These are phyloP conservation scores for Spongospora subterranea DNA, from an alignment of 208 protist genomes.

Conservation along the genomic window DNA sequence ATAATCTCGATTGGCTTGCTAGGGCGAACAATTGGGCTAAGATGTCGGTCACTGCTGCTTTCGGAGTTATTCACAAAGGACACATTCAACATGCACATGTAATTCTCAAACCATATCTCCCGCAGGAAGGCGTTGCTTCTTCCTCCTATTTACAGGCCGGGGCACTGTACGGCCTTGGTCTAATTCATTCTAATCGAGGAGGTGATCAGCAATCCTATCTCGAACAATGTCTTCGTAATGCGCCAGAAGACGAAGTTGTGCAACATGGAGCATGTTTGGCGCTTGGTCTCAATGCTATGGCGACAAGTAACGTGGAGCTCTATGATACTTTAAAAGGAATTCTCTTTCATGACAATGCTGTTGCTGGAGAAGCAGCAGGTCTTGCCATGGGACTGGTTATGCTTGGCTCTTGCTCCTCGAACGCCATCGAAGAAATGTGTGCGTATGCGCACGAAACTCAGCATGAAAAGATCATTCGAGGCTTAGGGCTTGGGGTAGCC, in stretches of 20 bases:
- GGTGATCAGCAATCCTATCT: conserved; percentile 70
- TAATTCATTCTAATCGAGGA: conserved; percentile 93
- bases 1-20: conserved; percentile 94
- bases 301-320: conserved; percentile 81
- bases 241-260: conserved; percentile 80
- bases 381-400: conserved; percentile 97
- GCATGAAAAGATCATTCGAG: conserved; percentile 99
- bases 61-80: conserved; percentile 95
- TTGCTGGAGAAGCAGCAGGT: conserved; percentile 95
- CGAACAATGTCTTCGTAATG: conserved; percentile 64
- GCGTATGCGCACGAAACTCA: conserved; percentile 91
- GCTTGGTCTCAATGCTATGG: conserved; percentile 86
- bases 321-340: conserved; percentile 93
- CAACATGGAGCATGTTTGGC: conserved; percentile 97
- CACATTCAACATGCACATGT: conserved; percentile 85
- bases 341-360: conserved; percentile 90
- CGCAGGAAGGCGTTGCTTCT: conserved; percentile 65
- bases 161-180: conserved; percentile 94
- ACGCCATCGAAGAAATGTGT: conserved; percentile 87
- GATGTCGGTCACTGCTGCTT: conserved; percentile 91
- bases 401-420: conserved; percentile 86
- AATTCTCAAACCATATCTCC: conserved; percentile 90
- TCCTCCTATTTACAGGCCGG: conserved; percentile 93
- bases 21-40: conserved; percentile 95
- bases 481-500: conserved; percentile 91